phyloP scores from a whole-genome alignment of 2,329 filamentous ascomycete genomes.

The Niveomyces coronatus region DNA sequence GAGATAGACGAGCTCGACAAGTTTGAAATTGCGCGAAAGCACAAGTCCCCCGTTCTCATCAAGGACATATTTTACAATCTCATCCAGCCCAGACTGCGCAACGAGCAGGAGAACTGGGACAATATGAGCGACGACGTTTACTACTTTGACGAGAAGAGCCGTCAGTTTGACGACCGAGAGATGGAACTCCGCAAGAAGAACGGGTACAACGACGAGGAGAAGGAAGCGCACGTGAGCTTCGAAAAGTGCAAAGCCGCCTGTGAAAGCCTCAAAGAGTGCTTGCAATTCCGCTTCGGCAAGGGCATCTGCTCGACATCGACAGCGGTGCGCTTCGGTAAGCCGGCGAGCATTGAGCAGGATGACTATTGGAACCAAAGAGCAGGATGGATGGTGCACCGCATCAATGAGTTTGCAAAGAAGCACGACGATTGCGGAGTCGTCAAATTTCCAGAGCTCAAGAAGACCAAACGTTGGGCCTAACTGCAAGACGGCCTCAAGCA shows the following conservation, averaged over 20 bases:
- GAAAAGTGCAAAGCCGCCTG: constrained; percentile 37
- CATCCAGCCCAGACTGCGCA: constrained; percentile 28
- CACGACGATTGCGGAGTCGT: constrained; percentile 25
- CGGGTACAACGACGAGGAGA: constrained; percentile 26
- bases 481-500: too few relatives aligned
- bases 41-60: constrained; percentile 26
- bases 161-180: constrained; percentile 22
- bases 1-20: constrained; percentile 41
- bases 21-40: constrained; percentile 35
- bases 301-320: constrained; percentile 26
- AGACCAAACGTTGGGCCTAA: too few relatives aligned
- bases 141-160: constrained; percentile 27
- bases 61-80: constrained; percentile 39
- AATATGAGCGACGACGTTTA: constrained; percentile 36
- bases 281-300: constrained; percentile 31
- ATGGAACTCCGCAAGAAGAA: constrained; percentile 21
- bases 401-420: constrained; percentile 28
- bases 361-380: constrained; percentile 24
- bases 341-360: constrained; percentile 20
- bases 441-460: constrained; percentile 20
- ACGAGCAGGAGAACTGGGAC: constrained; percentile 39
- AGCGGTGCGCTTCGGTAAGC: constrained; percentile 29
- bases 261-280: constrained; percentile 24
- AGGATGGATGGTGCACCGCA: constrained; percentile 32
- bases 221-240: constrained; percentile 30